phyloP scores from a whole-genome alignment of 2,329 filamentous ascomycete species.

The Fusarium chaquense region DNA sequence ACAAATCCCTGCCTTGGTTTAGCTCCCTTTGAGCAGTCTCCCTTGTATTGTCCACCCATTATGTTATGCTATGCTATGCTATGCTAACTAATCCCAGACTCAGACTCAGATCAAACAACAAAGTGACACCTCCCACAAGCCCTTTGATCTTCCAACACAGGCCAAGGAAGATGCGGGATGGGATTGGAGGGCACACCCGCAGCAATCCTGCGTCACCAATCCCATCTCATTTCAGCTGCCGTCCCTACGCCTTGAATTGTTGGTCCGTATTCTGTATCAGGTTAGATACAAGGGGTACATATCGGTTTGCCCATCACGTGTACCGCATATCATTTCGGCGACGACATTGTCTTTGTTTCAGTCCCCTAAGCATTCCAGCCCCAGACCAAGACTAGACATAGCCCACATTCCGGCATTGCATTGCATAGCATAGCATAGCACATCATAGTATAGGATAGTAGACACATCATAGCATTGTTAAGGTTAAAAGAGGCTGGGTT shows the following conservation, averaged over 20 bases:
- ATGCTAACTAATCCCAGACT: slow-evolving; percentile 22
- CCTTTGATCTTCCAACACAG: slow-evolving; percentile 33
- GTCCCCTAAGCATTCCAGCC: slow-evolving; percentile 51
- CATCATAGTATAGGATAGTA: not conserved
- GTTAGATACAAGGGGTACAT: slow-evolving; percentile 8
- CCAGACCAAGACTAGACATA: slow-evolving; percentile 29
- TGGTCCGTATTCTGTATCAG: slow-evolving; percentile 20
- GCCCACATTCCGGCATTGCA: slow-evolving; percentile 37
- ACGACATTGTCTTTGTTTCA: slow-evolving; percentile 55
- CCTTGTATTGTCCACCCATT: slow-evolving; percentile 35
- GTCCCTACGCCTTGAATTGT: slow-evolving; percentile 20
- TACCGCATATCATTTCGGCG: slow-evolving; percentile 41
- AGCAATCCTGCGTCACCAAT: slow-evolving; percentile 20
- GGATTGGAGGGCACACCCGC: slow-evolving; percentile 8
- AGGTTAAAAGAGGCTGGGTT: slow-evolving; percentile 49
- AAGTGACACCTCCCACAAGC: slow-evolving; percentile 32
- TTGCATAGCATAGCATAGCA: slow-evolving; percentile 44
- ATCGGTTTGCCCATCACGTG: slow-evolving; percentile 45
- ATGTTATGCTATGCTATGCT: slow-evolving; percentile 22
- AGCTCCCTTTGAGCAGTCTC: slow-evolving; percentile 20
- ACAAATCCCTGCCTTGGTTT: slow-evolving; percentile 22
- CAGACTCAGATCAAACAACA: slow-evolving; percentile 27
- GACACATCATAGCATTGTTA: slow-evolving; percentile 50
- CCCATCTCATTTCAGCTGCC: slow-evolving; percentile 30
- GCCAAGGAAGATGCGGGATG: slow-evolving; percentile 8